Base-by-base conservation (phyloP, 495 filamentous ascomycete species). In the Durotheca rogersii region DNA sequence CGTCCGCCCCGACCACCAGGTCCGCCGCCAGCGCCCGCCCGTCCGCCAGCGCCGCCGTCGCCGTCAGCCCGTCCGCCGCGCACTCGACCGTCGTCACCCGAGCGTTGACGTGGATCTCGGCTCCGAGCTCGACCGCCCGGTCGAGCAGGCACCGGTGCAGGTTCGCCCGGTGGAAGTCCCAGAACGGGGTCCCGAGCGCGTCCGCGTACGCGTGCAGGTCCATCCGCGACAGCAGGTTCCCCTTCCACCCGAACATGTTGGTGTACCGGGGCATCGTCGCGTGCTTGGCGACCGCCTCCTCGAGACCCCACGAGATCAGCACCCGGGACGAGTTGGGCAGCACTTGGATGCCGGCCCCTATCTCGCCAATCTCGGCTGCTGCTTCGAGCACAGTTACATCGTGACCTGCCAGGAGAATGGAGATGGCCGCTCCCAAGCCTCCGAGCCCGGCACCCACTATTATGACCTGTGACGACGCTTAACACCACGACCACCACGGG, bases 361-460 rank as follows among this genome's bases (percentile, higher is more conserved):
- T 71, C 58, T 85, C 81, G 20, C 73, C 76, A n/a, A 86, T 72
- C 20, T 77, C 74, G 35, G 69, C 64, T n/a, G 82, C 81, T 40
- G 76, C 69, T 60, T 89, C 86, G 38, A 88, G 72, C 9, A 89
- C 71, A 1, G 66, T 60, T 12, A 88, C 82, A 7, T 62, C 52
- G 66, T 88, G 85, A 11, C 84, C 84, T 6, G 78, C 69, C 10
- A 81, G 72, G 4, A 75, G 71, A 51, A 75, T 69, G 7, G 80
- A 71, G 53, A 88, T 85, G 4, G 85, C 84, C 0, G 83, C 76
- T 11, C 76, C 78, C 14, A 89, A 73, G 3, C 86, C 86, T 30
- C 78, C 78, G n/a, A 89, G 75, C 12, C 85, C 85, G 6, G 82
- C 85, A 12, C 85, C 85, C 15, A 86, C 70, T 2, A 89, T 75